Evolutionary conservation across 805 yeast genomes (phyloP).

Genomic region (Pichia cephalocereana): DNA sequence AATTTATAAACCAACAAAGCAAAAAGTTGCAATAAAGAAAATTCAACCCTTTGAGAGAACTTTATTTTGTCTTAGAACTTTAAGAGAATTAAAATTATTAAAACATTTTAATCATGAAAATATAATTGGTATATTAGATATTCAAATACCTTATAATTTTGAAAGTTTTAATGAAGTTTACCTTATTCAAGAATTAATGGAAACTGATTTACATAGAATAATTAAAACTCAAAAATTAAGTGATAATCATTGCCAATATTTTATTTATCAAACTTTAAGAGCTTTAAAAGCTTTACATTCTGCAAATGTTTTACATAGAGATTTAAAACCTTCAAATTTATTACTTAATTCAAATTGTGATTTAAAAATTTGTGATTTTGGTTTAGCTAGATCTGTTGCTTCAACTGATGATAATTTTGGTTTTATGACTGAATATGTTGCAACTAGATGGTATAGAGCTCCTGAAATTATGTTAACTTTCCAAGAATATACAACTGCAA

Average conservation of each 20-base stretch:
- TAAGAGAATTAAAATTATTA: slow-evolving; percentile 80
- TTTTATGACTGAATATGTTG: slow-evolving; percentile 94
- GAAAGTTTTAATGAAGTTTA: slow-evolving; percentile 82
- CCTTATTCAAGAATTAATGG: slow-evolving; percentile 81
- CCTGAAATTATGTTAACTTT: slow-evolving; percentile 96
- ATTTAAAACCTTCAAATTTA: slow-evolving; percentile 82
- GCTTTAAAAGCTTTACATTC: slow-evolving; percentile 87
- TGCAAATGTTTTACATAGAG: slow-evolving; percentile 92
- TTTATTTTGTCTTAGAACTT: slow-evolving; percentile 80
- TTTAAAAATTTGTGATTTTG: slow-evolving; percentile 89
- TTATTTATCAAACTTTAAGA: slow-evolving; percentile 81
- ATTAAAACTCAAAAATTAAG: slow-evolving; percentile 72
- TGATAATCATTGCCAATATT: slow-evolving; percentile 92
- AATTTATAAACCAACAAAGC: slow-evolving; percentile 73
- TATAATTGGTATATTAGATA: slow-evolving; percentile 80
- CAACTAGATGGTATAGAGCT: slow-evolving; percentile 96
- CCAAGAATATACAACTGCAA: slow-evolving; percentile 88
- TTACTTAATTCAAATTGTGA: slow-evolving; percentile 89
- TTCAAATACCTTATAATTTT: slow-evolving; percentile 72
- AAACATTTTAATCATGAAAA: slow-evolving; percentile 92
- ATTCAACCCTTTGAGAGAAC: slow-evolving; percentile 87
- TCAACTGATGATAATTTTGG: slow-evolving; percentile 59
- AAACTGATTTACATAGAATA: slow-evolving; percentile 76
- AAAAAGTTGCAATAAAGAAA: slow-evolving; percentile 91
- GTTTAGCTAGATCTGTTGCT: slow-evolving; percentile 67